phyloP scores from a whole-genome alignment of 2,329 filamentous ascomycete genomes.

The Colletotrichum sp. region DNA sequence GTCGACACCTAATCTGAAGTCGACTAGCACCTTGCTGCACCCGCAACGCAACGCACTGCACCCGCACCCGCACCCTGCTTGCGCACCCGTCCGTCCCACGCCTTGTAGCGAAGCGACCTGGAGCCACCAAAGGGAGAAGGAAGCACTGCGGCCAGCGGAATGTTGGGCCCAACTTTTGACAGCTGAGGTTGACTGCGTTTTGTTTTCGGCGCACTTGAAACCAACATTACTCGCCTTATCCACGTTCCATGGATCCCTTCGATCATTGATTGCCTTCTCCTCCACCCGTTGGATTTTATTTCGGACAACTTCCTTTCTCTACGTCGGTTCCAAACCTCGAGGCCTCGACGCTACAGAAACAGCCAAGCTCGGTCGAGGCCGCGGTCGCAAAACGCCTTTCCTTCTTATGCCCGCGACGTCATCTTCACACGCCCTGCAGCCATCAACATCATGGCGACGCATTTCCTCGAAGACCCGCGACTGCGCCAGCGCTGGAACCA shows the following conservation, averaged over 20 bases:
- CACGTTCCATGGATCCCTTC: constrained; percentile 11
- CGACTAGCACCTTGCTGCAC: background rate
- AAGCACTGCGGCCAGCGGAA: constrained; percentile 4
- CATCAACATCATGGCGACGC: constrained; percentile 47
- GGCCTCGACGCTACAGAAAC: constrained; percentile 1
- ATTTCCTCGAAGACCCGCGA: constrained; percentile 78
- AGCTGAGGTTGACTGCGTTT: constrained; percentile 11
- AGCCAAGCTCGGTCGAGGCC: constrained; percentile 4
- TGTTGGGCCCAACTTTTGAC: constrained; percentile 20
- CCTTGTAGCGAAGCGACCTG: background rate
- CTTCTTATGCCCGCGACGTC: constrained; percentile 14
- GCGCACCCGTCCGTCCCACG: background rate
- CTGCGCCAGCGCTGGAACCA: constrained; percentile 94
- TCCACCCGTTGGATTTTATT: background rate
- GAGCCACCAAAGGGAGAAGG: background rate
- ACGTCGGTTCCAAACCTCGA: background rate
- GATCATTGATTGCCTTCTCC: background rate
- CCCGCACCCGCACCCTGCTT: constrained; percentile 4
- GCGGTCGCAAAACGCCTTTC: background rate
- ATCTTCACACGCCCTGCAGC: background rate
- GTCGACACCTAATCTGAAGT: background rate
- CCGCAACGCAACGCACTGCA: background rate
- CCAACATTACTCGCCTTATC: constrained; percentile 11
- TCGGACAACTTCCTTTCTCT: background rate
- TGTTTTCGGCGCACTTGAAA: constrained; percentile 20